A percentile compares a stretch with the other conserved stretches of the same genome.
Conservation (phyloP, 2,329 filamentous ascomycete genomes). For the Albophoma yamanashiensis region DNA sequence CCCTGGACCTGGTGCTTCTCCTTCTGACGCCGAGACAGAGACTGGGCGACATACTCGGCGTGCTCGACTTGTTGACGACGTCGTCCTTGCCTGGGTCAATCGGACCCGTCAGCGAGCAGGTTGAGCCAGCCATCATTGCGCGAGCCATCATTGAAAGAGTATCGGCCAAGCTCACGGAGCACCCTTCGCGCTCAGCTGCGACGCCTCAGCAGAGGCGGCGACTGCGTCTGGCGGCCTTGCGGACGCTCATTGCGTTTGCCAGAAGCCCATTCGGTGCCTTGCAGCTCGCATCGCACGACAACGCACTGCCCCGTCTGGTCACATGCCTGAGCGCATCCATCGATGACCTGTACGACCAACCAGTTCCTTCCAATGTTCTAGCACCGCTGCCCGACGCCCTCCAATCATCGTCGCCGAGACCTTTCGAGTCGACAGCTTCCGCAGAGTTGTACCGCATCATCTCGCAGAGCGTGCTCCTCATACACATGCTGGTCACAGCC, state of each 20-base stretch:
- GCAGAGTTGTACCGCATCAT: conserved; percentile 33
- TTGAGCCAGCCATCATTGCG: conserved; percentile 31
- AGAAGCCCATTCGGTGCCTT: conserved; percentile 49
- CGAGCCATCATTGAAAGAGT: conserved; percentile 48
- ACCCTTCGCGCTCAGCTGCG: conserved; percentile 25
- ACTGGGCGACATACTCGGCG: conserved; percentile 49
- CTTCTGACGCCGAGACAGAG: conserved; percentile 59
- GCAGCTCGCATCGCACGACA: conserved; percentile 57
- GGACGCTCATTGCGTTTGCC: conserved; percentile 49
- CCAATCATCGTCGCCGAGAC: not conserved
- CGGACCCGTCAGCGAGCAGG: conserved; percentile 47
- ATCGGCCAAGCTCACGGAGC: conserved; percentile 50
- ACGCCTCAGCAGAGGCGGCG: conserved; percentile 28
- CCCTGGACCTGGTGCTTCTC: conserved; percentile 55
- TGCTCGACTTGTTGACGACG: conserved; percentile 55
- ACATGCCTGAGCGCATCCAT: conserved; percentile 54
- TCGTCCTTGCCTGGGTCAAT: conserved; percentile 54
- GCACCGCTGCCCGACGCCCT: conserved; percentile 9
- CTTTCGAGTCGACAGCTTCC: conserved; percentile 9
- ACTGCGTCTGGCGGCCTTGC: conserved; percentile 35
- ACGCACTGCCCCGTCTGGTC: conserved; percentile 64
- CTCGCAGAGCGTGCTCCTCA: conserved; percentile 34
- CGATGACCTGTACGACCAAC: conserved; percentile 59
- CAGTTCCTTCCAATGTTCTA: conserved; percentile 29
- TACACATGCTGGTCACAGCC: conserved; percentile 42